Evolutionary conservation across 257 asterid species (phyloP).

Genomic region (Scutellaria baicalensis): DNA sequence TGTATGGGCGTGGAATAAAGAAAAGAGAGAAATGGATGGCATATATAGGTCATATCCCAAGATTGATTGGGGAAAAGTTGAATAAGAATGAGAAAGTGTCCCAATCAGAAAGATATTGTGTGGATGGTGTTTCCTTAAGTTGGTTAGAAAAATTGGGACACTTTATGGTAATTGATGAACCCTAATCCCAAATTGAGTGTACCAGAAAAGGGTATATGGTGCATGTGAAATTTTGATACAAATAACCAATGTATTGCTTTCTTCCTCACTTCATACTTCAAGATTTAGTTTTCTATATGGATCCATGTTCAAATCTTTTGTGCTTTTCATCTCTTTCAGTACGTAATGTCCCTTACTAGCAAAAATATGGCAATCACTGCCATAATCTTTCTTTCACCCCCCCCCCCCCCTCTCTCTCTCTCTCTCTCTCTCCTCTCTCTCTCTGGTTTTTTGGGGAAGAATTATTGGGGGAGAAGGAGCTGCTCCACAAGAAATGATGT

Average conservation of each 20-base stretch:
- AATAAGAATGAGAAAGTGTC: conserved; percentile 28
- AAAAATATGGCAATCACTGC: conserved; percentile 29
- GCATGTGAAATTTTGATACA: conserved; percentile 10
- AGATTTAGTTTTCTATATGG: conserved; percentile 24
- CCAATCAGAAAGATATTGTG: conserved; percentile 54
- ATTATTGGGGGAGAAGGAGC: not conserved
- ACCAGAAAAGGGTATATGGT: not conserved
- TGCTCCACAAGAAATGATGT: not conserved
- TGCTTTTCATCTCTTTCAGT: conserved; percentile 32
- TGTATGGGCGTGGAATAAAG: no score
- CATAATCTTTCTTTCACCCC: not conserved
- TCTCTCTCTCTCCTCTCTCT: not conserved
- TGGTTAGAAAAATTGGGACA: conserved; percentile 43
- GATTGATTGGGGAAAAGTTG: no score
- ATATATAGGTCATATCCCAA: no score
- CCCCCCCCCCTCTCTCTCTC: not conserved
- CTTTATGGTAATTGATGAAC: conserved; percentile 38
- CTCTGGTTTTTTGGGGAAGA: not conserved
- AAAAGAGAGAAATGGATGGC: no score
- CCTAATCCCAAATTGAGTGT: conserved; percentile 24
- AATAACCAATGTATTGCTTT: conserved; percentile 21
- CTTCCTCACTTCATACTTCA: conserved; percentile 2
- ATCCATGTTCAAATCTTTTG: conserved; percentile 36
- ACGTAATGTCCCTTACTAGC: conserved; percentile 47
- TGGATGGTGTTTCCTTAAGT: conserved; percentile 38